Base-by-base conservation (phyloP, 1,139 yeast genomes). In the Sugiyamaella paludigena region DNA sequence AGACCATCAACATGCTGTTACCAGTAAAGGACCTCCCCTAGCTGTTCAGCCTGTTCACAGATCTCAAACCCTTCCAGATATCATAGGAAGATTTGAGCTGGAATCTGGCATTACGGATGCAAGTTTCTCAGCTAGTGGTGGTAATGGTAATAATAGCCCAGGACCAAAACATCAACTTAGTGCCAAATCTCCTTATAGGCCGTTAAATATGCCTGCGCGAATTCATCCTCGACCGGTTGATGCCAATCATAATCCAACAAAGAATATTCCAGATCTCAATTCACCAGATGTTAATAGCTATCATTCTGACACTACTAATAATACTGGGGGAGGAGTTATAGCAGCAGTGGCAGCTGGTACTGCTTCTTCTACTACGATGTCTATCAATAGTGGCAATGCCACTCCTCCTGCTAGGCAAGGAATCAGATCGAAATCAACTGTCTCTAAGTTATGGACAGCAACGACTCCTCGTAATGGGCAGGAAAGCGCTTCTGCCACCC, bases 351-450 rank as follows among this genome's bases (percentile, higher is more conserved):
- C n/a, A n/a, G n/a, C n/a, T n/a, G n/a, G n/a, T n/a, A 8, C 10
- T 9, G 29, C 39, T 24, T 11, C 46, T 1, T 30, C 48, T n/a
- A 29, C n/a, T 19, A n/a, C 15, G 6, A 28, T 31, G 2, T 16
- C 26, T 5, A 24, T 31, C 16, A 30, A 19, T 29, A 36, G 6
- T 6, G 34, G 15, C 16, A 29, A 37, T n/a, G 33, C 12, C 11
- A 27, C 42, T 5, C 48, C 45, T 12, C 36, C 41, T 13, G 36
- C 40, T 4, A 36, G 35, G n/a, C 49, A 39, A n/a, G 41, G 52
- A 10, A 24, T 53, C 32, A 48, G 62, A 28, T 58, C 62, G 7
- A 56, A 52, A 32, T 57, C 60, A 11, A 58, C 60, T 1, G 53
- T 55, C 28, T 45, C 62, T 7, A 57, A 56, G 42, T 56, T 49